phyloP scores from a whole-genome alignment of 108 stramenopile species.

The Schizochytrium sp. region DNA sequence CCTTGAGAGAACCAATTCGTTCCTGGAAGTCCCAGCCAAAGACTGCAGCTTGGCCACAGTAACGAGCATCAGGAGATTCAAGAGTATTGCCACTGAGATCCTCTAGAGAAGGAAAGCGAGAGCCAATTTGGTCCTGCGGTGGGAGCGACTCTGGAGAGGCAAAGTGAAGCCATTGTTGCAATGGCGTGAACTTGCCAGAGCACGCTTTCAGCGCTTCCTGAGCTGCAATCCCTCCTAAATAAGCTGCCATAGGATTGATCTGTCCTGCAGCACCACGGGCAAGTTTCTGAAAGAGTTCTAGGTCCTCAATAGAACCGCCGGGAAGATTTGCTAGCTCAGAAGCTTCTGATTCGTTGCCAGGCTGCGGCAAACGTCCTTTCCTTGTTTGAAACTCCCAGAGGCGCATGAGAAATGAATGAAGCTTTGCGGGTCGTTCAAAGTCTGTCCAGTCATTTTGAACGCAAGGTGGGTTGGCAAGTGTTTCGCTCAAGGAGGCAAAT shows the following conservation, averaged over 20 bases:
- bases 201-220: constrained; percentile 66
- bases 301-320: background rate
- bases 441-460: constrained; percentile 33
- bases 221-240: constrained; percentile 59
- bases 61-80: background rate
- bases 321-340: background rate
- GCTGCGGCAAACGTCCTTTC: constrained; percentile 23
- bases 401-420: constrained; percentile 11
- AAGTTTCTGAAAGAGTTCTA: background rate
- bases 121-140: background rate
- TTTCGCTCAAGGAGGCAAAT: constrained; percentile 62
- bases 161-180: constrained; percentile 61
- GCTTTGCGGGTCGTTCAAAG: constrained; percentile 8
- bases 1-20: background rate
- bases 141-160: constrained; percentile 64
- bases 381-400: constrained; percentile 34
- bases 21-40: constrained; percentile 54
- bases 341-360: constrained; percentile 45
- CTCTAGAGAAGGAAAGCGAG: background rate
- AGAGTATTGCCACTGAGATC: background rate
- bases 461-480: background rate
- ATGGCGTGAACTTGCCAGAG: constrained; percentile 54
- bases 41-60: constrained; percentile 44
- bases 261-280: constrained; percentile 12
- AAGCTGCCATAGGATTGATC: background rate